Percentiles rank a stretch among this genome's conserved stretches.
Evolutionary conservation across 2,329 filamentous ascomycete species (phyloP).

Genomic region (Dryadomyces quercivorus): DNA sequence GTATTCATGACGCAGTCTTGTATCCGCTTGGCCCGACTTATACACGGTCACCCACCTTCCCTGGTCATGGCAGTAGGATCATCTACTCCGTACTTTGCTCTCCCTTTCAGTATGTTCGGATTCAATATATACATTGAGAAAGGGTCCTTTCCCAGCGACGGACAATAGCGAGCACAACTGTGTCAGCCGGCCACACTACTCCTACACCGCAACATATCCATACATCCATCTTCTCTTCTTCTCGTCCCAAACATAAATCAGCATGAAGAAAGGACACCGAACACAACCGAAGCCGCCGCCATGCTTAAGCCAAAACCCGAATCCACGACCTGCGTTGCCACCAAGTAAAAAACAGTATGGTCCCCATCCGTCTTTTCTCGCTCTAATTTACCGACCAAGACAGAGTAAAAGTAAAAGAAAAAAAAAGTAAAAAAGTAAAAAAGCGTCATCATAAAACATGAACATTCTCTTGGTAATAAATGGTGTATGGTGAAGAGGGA

Average conservation of each 20-base stretch:
- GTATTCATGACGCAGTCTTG: no score
- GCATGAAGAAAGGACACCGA: neutral
- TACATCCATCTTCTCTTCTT: neutral
- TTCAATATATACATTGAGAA: conserved; percentile 8
- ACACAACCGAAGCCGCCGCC: conserved; percentile 1
- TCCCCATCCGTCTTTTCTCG: conserved; percentile 1
- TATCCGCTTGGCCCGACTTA: no score
- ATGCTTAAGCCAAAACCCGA: conserved; percentile 4
- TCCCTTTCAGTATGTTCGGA: conserved; percentile 4
- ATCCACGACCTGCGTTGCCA: conserved; percentile 7
- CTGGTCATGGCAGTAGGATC: neutral
- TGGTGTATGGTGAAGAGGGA: neutral
- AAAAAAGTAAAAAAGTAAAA: conserved; percentile 1
- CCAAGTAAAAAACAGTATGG: neutral
- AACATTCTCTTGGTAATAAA: conserved; percentile 5
- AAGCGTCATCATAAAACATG: conserved; percentile 2
- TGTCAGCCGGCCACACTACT: neutral
- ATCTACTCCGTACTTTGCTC: neutral
- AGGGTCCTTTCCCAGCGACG: neutral
- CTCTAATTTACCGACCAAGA: conserved; percentile 2
- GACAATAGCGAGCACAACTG: neutral
- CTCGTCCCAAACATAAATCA: neutral
- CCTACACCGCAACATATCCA: conserved; percentile 4
- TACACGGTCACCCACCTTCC: no score
- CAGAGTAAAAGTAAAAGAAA: neutral